Conservation (phyloP, 192 early-diverging fungal genomes). For the Coemansia sp. region DNA sequence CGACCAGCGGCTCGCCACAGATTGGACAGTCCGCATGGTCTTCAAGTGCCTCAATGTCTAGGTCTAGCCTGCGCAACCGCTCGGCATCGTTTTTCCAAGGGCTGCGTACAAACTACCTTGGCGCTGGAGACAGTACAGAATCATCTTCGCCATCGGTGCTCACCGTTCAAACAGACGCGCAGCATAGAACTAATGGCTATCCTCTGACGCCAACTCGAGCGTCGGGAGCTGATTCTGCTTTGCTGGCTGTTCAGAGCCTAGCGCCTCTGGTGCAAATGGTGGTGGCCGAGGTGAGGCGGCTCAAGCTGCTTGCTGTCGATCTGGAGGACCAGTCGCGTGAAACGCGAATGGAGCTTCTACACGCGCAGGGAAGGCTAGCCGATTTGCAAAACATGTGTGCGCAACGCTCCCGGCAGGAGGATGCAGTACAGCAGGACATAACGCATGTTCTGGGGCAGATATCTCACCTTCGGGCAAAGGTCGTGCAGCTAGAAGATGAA, state of each 20-base stretch:
- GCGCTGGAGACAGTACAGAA: conserved; percentile 14
- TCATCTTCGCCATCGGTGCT: conserved; percentile 1
- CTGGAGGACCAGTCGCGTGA: conserved; percentile 32
- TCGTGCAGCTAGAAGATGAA: conserved; percentile 28
- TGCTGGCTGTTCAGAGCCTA: conserved; percentile 17
- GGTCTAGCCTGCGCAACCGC: conserved; percentile 31
- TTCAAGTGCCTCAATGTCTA: conserved; percentile 3
- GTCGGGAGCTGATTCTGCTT: conserved; percentile 20
- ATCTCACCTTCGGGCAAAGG: conserved; percentile 29
- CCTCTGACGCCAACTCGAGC: background rate
- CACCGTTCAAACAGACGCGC: conserved; percentile 6
- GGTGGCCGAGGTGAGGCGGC: conserved; percentile 15
- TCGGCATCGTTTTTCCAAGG: conserved; percentile 48
- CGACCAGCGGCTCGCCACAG: conserved; percentile 5
- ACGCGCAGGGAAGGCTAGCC: conserved; percentile 19
- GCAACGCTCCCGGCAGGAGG: conserved; percentile 32
- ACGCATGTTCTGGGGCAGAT: conserved; percentile 46
- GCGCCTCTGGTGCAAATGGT: conserved; percentile 24
- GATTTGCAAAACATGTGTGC: conserved; percentile 27
- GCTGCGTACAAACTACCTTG: conserved; percentile 28
- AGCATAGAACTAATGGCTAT: background rate
- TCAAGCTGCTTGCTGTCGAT: conserved; percentile 18
- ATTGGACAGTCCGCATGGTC: background rate
- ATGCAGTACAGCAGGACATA: conserved; percentile 45
- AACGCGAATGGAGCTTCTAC: conserved; percentile 21